A percentile compares a stretch with the other conserved stretches of the same genome.
Conservation (phyloP, 129 eudicot genomes). For the Flaveria linearis region DNA sequence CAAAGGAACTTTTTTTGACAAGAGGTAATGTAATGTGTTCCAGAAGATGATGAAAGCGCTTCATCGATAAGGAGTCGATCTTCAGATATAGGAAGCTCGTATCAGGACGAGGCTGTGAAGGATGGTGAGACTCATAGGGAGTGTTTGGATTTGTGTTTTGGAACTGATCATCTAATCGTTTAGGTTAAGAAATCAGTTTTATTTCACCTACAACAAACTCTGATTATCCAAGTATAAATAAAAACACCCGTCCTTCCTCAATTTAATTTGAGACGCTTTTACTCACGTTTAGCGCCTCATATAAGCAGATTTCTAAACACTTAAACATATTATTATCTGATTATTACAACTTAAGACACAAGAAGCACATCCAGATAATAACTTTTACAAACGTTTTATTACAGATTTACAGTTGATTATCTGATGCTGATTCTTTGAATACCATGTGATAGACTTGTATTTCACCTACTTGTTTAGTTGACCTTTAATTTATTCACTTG, state of each 20-base stretch:
- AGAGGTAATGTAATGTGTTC: constrained; percentile 21
- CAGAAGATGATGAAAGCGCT: constrained; percentile 59
- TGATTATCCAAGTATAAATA: not conserved
- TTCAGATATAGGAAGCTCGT: constrained; percentile 50
- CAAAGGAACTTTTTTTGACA: constrained; percentile 20
- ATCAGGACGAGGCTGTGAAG: constrained; percentile 46
- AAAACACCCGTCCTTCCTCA: not conserved
- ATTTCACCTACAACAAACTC: not conserved
- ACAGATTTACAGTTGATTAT: constrained; percentile 4
- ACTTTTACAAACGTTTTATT: not conserved
- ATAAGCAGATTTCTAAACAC: not conserved
- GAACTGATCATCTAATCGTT: not conserved
- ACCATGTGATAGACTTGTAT: not conserved
- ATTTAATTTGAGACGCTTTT: not conserved
- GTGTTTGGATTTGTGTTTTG: constrained; percentile 15
- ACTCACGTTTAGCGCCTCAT: not conserved
- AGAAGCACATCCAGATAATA: not conserved
- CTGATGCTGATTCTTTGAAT: not conserved
- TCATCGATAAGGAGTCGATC: constrained; percentile 55
- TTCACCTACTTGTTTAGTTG: not conserved
- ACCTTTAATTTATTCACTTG: not conserved
- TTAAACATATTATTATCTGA: not conserved
- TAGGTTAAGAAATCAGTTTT: not conserved
- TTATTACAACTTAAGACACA: not conserved
- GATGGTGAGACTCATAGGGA: constrained; percentile 44